Evolutionary conservation across 495 filamentous ascomycete species (phyloP).

Genomic region (Acidomyces sp.): DNA sequence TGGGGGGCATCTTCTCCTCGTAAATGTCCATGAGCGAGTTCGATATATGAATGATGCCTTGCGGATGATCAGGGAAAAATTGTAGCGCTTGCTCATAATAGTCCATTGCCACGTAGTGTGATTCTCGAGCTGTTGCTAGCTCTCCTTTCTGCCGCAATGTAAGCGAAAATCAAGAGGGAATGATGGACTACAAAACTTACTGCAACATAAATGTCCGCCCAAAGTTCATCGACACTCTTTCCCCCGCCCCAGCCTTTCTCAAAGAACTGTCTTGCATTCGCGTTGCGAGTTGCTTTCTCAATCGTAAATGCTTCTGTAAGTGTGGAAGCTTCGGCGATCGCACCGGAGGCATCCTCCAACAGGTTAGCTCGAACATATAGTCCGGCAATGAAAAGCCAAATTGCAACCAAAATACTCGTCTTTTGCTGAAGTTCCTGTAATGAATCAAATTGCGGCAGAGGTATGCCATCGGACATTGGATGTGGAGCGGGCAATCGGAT

Average conservation of each 20-base stretch:
- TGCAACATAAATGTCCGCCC: conserved; percentile 67
- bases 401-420: conserved; percentile 46
- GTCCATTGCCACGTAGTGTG: conserved; percentile 52
- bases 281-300: conserved; percentile 40
- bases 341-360: conserved; percentile 61
- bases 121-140: conserved; percentile 46
- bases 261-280: conserved; percentile 36
- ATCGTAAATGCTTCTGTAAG: conserved; percentile 44
- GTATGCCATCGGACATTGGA: conserved; percentile 19
- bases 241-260: conserved; percentile 58
- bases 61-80: conserved; percentile 60
- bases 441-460: conserved; percentile 22
- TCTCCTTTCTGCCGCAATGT: conserved; percentile 48
- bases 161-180: conserved; percentile 1
- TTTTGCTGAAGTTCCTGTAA: conserved; percentile 27
- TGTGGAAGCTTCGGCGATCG: conserved; percentile 67
- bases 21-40: conserved; percentile 82
- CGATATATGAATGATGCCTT: conserved; percentile 67
- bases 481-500: conserved; percentile 35
- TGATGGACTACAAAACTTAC: conserved; percentile 31
- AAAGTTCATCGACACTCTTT: conserved; percentile 64
- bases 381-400: conserved; percentile 80
- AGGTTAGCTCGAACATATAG: conserved; percentile 74
- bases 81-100: conserved; percentile 70
- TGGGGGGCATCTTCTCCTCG: conserved; percentile 42